A percentile compares a stretch with the other conserved stretches of the same genome.
Conservation (phyloP, 2,329 filamentous ascomycete species). For the Cryphonectria carpinicola region DNA sequence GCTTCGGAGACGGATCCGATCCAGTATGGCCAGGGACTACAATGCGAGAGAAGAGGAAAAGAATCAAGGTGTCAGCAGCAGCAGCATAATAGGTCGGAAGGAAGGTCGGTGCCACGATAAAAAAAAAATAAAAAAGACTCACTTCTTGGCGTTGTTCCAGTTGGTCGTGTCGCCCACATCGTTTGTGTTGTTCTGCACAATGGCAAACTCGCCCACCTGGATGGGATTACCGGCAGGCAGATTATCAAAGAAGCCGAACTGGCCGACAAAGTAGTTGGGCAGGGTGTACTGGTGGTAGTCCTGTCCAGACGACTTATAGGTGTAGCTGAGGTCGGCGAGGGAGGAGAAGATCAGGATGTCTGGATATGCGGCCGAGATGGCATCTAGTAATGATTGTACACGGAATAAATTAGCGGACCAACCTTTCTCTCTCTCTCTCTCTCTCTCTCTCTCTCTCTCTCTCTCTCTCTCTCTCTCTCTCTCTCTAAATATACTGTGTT, state of each 20-base stretch:
- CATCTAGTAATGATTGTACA: slow-evolving; percentile 6
- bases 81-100: no score
- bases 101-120: no score
- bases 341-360: slow-evolving; percentile 27
- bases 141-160: slow-evolving; percentile 23
- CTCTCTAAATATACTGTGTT: no score
- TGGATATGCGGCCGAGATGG: slow-evolving; percentile 30
- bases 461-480: slow-evolving; percentile 11
- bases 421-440: slow-evolving; percentile 10
- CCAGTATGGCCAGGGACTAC: slow-evolving; percentile 50
- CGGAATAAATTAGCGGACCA: slow-evolving; percentile 32
- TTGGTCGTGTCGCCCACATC: slow-evolving; percentile 24
- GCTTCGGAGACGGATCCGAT: slow-evolving; percentile 63
- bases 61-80: not conserved
- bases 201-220: slow-evolving; percentile 44
- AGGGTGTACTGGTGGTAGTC: slow-evolving; percentile 42
- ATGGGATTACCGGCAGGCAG: slow-evolving; percentile 39
- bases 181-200: slow-evolving; percentile 38
- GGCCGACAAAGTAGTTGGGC: slow-evolving; percentile 39
- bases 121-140: not conserved
- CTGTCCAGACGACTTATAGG: slow-evolving; percentile 35
- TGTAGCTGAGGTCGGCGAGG: slow-evolving; percentile 17
- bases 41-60: slow-evolving; percentile 19
- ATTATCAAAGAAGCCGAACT: slow-evolving; percentile 46
- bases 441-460: slow-evolving; percentile 8